Evolutionary conservation across 768 basidiomycete genomes (phyloP).

Genomic region (Termitomyces sp.): DNA sequence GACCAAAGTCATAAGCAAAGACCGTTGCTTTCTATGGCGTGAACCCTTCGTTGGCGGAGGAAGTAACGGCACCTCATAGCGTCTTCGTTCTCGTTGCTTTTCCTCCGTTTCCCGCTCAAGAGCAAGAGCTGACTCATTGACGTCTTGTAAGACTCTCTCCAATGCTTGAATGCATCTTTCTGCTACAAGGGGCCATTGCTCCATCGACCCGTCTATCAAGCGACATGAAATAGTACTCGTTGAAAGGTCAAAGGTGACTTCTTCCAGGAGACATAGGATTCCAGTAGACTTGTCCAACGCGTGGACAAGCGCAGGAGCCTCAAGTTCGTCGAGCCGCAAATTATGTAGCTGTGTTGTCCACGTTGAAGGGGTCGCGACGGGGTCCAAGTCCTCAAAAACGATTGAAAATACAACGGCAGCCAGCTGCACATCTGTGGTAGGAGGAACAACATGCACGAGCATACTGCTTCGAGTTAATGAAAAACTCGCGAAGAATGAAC

Average conservation of each 20-base stretch:
- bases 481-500: constrained; percentile 4
- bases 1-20: constrained; percentile 65
- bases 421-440: constrained; percentile 21
- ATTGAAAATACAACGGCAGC: constrained; percentile 58
- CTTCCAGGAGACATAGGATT: constrained; percentile 46
- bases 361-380: constrained; percentile 39
- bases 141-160: constrained; percentile 46
- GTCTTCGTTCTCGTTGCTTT: constrained; percentile 22
- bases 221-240: constrained; percentile 39
- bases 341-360: constrained; percentile 54
- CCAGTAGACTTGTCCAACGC: constrained; percentile 58
- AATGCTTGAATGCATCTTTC: constrained; percentile 39
- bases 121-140: constrained; percentile 43
- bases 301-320: constrained; percentile 47
- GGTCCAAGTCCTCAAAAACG: constrained; percentile 47
- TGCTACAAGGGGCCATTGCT: constrained; percentile 42
- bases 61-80: constrained; percentile 19
- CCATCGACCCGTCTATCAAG: constrained; percentile 52
- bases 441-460: constrained; percentile 16
- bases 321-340: constrained; percentile 46
- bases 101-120: constrained; percentile 31
- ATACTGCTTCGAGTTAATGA: constrained; percentile 4
- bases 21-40: constrained; percentile 67
- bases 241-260: constrained; percentile 60
- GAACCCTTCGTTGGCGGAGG: constrained; percentile 27